These are phyloP conservation scores for Phyllosticta paracitricarpa DNA, from an alignment of 2,329 filamentous ascomycete genomes.

Conservation along the genomic window DNA sequence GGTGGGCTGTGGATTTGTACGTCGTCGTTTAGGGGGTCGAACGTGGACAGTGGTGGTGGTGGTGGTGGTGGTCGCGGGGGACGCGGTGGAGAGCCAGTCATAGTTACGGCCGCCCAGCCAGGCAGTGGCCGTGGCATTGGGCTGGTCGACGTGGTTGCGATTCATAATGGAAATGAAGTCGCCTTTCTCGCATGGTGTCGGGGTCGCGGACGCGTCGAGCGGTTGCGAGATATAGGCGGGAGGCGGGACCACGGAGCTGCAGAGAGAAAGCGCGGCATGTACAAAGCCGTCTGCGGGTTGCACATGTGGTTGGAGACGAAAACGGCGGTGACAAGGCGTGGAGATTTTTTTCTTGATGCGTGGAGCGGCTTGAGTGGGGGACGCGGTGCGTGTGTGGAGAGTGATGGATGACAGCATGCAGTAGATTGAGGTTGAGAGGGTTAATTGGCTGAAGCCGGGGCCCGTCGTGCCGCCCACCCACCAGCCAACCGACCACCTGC, in stretches of 20 bases:
- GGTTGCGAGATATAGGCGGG: not conserved
- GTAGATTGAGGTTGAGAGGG: not conserved
- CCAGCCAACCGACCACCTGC: not conserved
- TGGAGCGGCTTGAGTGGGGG: not conserved
- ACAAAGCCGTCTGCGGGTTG: not conserved
- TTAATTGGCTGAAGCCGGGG: not conserved
- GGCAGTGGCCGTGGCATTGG: conserved; percentile 9
- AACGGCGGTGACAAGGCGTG: not conserved
- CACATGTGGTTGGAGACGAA: not conserved
- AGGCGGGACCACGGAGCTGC: no score
- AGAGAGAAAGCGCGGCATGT: not conserved
- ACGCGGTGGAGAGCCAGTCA: not conserved
- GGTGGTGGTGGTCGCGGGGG: not conserved
- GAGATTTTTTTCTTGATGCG: not conserved
- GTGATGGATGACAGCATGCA: not conserved
- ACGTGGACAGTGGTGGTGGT: not conserved
- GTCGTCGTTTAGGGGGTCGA: not conserved
- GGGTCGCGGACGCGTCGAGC: not conserved
- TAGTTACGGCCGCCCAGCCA: conserved; percentile 7
- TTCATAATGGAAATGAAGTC: not conserved
- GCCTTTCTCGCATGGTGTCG: conserved; percentile 1
- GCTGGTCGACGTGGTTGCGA: not conserved
- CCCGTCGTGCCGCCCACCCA: not conserved
- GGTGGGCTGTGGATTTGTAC: not conserved
- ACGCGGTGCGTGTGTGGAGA: not conserved